phyloP scores from a whole-genome alignment of 176 grass and related monocot species.

The Carex scoparia region DNA sequence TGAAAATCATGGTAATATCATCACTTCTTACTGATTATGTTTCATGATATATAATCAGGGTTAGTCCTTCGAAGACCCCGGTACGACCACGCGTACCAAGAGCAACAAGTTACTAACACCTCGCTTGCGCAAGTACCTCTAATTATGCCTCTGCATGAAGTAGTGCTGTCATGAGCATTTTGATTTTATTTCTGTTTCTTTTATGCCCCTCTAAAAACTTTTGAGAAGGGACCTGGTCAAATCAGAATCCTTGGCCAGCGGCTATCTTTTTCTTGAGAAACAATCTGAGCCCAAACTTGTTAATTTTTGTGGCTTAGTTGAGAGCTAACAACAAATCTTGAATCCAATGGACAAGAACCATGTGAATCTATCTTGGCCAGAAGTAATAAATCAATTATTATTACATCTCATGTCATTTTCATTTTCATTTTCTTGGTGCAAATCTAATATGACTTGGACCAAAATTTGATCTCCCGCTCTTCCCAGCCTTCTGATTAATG shows the following conservation, averaged over 20 bases:
- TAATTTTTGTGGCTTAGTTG: conserved; percentile 16
- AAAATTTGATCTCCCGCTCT: not conserved
- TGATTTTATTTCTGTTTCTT: conserved; percentile 31
- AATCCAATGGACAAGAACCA: conserved; percentile 8
- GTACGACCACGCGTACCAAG: conserved; percentile 64
- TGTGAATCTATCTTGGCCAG: conserved; percentile 11
- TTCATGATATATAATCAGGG: conserved; percentile 48
- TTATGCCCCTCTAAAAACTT: conserved; percentile 15
- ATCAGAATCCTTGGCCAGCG: conserved; percentile 23
- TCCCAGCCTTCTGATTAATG: not conserved
- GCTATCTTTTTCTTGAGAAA: not conserved
- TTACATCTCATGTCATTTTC: not conserved
- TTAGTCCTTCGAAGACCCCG: conserved; percentile 89
- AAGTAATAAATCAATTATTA: conserved; percentile 15
- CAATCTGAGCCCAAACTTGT: conserved; percentile 9
- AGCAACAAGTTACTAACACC: conserved; percentile 37
- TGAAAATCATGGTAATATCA: not conserved
- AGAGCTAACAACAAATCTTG: conserved; percentile 8
- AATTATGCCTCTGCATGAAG: conserved; percentile 35
- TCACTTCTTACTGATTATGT: not conserved
- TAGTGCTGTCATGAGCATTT: conserved; percentile 30
- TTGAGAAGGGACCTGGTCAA: conserved; percentile 34
- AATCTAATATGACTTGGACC: not conserved
- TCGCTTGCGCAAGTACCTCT: conserved; percentile 23
- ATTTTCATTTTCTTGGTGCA: not conserved